Evolutionary conservation across 2,329 filamentous ascomycete species (phyloP).

Genomic region (Coniella vitis): DNA sequence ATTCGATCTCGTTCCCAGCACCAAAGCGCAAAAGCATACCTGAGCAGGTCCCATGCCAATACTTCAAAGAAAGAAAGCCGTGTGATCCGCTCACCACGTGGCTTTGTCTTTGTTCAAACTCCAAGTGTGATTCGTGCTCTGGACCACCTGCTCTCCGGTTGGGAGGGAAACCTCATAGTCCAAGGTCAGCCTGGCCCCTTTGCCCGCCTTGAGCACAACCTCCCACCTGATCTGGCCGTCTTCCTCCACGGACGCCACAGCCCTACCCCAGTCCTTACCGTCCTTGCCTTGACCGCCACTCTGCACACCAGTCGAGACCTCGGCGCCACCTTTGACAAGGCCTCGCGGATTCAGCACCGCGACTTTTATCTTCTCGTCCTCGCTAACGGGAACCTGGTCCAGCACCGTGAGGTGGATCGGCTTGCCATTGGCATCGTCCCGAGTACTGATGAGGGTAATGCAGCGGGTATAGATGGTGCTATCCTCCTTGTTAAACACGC

Average conservation of each 20-base stretch:
- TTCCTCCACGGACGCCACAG: conserved; percentile 46
- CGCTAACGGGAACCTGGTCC: conserved; percentile 56
- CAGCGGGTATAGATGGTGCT: conserved; percentile 42
- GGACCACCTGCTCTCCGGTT: conserved; percentile 35
- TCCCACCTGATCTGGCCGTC: conserved; percentile 53
- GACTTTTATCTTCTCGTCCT: conserved; percentile 51
- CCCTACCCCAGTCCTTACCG: conserved; percentile 45
- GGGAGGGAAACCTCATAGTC: conserved; percentile 58
- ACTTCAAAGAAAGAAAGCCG: too few species aligned
- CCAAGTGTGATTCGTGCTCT: background rate
- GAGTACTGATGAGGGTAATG: conserved; percentile 43
- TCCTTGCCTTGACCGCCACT: conserved; percentile 20
- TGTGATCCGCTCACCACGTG: too few species aligned
- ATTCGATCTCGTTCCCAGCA: too few species aligned
- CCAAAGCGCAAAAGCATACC: too few species aligned
- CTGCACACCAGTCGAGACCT: conserved; percentile 29
- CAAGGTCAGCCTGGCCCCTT: conserved; percentile 48
- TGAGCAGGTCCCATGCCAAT: too few species aligned
- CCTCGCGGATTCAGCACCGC: conserved; percentile 43
- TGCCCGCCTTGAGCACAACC: conserved; percentile 50
- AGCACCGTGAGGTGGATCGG: conserved; percentile 43
- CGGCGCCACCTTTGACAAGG: conserved; percentile 32
- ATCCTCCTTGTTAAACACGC: conserved; percentile 48
- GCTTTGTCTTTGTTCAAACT: too few species aligned
- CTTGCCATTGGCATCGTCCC: conserved; percentile 25